Percentiles rank a stretch among this genome's conserved stretches.
These are phyloP conservation scores for Phellopilus nigrolimitatus DNA, from an alignment of 1,284 basidiomycete species.

Conservation along the genomic window DNA sequence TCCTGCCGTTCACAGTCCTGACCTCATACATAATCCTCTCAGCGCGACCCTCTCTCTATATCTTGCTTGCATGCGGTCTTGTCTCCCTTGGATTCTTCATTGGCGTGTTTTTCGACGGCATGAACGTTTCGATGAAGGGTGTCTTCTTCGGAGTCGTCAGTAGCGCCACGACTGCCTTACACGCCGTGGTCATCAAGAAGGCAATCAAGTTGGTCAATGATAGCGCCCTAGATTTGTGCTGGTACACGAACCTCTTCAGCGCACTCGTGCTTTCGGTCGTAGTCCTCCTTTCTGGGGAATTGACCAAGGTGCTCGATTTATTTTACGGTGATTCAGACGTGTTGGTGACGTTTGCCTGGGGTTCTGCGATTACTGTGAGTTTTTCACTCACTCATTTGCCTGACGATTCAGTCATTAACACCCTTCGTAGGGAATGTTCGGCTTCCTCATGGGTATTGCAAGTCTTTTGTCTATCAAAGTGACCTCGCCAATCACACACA, in stretches of 20 bases:
- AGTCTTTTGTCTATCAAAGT: slow-evolving; percentile 86
- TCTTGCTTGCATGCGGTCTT: slow-evolving; percentile 64
- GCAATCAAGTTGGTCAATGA: slow-evolving; percentile 71
- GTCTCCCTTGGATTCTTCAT: slow-evolving; percentile 83
- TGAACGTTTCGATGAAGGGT: slow-evolving; percentile 55
- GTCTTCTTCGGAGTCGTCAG: slow-evolving; percentile 72
- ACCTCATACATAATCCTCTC: slow-evolving; percentile 72
- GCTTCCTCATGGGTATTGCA: slow-evolving; percentile 89
- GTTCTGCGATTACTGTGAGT: slow-evolving; percentile 67
- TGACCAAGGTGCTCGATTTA: slow-evolving; percentile 52
- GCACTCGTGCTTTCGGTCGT: slow-evolving; percentile 62
- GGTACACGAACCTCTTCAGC: slow-evolving; percentile 80
- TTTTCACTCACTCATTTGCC: neutral
- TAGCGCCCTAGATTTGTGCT: slow-evolving; percentile 73
- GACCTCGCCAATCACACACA: slow-evolving; percentile 88
- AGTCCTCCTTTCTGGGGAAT: slow-evolving; percentile 68
- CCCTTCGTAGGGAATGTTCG: slow-evolving; percentile 62
- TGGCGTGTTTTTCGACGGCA: slow-evolving; percentile 76
- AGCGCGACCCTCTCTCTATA: slow-evolving; percentile 64
- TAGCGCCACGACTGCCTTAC: slow-evolving; percentile 73
- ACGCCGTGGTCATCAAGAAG: slow-evolving; percentile 85
- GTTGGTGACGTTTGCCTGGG: slow-evolving; percentile 63
- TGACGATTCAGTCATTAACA: neutral
- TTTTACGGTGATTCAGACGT: slow-evolving; percentile 43
- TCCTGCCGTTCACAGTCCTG: slow-evolving; percentile 81